Base-by-base conservation (phyloP, 345 rosid genomes). In the Litchi chinensis region DNA sequence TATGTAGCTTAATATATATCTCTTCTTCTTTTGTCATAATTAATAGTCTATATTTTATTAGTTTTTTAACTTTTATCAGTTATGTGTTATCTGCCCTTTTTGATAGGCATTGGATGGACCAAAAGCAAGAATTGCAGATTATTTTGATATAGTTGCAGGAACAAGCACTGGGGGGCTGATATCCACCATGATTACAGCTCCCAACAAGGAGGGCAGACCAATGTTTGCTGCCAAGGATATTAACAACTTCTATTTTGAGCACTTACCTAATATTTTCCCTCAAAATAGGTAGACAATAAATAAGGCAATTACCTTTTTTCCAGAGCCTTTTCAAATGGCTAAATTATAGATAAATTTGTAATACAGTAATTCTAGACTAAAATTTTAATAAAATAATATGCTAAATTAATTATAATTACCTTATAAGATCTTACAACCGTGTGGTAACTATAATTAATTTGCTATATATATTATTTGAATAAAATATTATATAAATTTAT, bases 131-230 rank as follows among this genome's bases (percentile, higher is more conserved):
- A 21, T 64, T 62, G 77, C 70, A 12, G 70, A 75, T 44, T 75
- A 75, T 43, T 75, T 75, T 40, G 77, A 75, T 40, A 46, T 75
- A 16, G 66, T 75, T n/a, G 77, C 77, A 41, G 77, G 77, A 64
- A 75, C 77, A 24, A 75, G 77, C 77, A 75, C 77, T 22, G 70
- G 70, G 21, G 77, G 63, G 15, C 60, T 75, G 0, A 41, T 75
- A 50, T 13, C 77, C 7, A 21, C 77, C 56, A 75, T 75, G 70
- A 37, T 75, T 7, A 16, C 59, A 12, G 43, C 77, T 43, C 77
- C 77, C 12, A 64, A 75, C 70, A 44, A 75, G 13, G 75, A 71
- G 59, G 68, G 22, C 22, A 65, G 8, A 39, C 73, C 77, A 10
- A 0, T 73, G 13, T 79, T 39, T 41, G 73, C 76, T 26, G 81